These are phyloP conservation scores for Metschnikowia continentalis DNA, from an alignment of 805 yeast species.

Conservation along the genomic window DNA sequence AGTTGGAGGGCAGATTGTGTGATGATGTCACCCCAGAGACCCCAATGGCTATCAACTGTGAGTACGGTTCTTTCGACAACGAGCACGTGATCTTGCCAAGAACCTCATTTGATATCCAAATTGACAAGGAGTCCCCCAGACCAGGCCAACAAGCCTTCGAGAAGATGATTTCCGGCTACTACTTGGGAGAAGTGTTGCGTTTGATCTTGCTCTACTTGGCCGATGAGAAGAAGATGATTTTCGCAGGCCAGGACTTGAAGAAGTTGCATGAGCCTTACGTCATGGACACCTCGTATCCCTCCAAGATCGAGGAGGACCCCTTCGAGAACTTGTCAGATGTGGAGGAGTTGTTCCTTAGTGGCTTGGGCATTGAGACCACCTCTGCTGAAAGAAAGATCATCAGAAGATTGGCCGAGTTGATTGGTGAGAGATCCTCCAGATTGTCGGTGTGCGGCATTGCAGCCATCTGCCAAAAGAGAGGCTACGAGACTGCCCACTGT, in stretches of 20 bases:
- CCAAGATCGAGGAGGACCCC: slow-evolving; percentile 84
- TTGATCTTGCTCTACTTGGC: slow-evolving; percentile 71
- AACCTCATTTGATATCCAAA: slow-evolving; percentile 76
- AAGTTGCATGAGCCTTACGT: slow-evolving; percentile 60
- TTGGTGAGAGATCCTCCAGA: slow-evolving; percentile 91
- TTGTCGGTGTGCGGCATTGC: slow-evolving; percentile 93
- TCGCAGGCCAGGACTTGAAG: slow-evolving; percentile 63
- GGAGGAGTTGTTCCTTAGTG: slow-evolving; percentile 56
- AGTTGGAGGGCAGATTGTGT: slow-evolving; percentile 67
- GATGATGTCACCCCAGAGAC: slow-evolving; percentile 59
- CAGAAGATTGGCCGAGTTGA: slow-evolving; percentile 76
- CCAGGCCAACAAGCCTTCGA: slow-evolving; percentile 95
- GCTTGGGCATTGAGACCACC: slow-evolving; percentile 63
- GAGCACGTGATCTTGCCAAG: slow-evolving; percentile 82
- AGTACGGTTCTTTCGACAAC: slow-evolving; percentile 96
- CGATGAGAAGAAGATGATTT: slow-evolving; percentile 56
- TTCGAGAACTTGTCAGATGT: slow-evolving; percentile 78
- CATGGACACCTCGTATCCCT: slow-evolving; percentile 87
- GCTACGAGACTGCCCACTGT: slow-evolving; percentile 70
- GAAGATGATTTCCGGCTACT: slow-evolving; percentile 96
- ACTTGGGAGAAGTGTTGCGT: slow-evolving; percentile 88
- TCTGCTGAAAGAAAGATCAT: slow-evolving; percentile 75
- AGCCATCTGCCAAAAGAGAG: slow-evolving; percentile 86
- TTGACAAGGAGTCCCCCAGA: slow-evolving; percentile 86
- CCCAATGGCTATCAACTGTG: slow-evolving; percentile 96